These are phyloP conservation scores for Huiozyma naganishii DNA, from an alignment of 805 yeast species.

Conservation along the genomic window DNA sequence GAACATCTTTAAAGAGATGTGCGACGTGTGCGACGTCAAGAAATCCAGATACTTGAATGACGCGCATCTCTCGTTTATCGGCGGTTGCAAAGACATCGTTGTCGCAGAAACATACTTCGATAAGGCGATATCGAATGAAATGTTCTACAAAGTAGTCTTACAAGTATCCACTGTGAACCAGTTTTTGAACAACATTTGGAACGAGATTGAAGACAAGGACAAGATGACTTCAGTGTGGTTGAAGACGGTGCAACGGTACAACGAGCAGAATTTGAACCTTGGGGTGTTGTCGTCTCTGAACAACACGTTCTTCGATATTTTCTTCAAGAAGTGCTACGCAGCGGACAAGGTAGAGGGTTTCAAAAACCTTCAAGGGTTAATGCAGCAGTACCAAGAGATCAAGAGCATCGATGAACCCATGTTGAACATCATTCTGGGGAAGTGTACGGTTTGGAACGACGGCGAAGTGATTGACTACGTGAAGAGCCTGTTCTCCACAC, in stretches of 20 bases:
- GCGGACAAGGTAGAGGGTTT: constrained; percentile 42
- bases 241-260: constrained; percentile 40
- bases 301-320: constrained; percentile 51
- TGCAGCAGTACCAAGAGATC: constrained; percentile 35
- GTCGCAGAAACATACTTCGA: constrained; percentile 62
- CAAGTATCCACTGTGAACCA: constrained; percentile 61
- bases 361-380: constrained; percentile 39
- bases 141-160: constrained; percentile 57
- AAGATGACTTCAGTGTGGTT: constrained; percentile 49
- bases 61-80: constrained; percentile 65
- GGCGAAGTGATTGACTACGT: constrained; percentile 48
- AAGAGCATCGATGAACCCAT: constrained; percentile 61
- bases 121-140: constrained; percentile 51
- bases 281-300: constrained; percentile 61
- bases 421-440: constrained; percentile 57
- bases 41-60: constrained; percentile 41
- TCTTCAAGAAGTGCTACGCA: constrained; percentile 41
- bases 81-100: constrained; percentile 54
- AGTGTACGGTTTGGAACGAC: constrained; percentile 52
- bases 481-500: constrained; percentile 42
- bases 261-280: constrained; percentile 41
- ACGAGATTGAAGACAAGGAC: constrained; percentile 41
- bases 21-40: constrained; percentile 20
- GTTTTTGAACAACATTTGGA: constrained; percentile 48
- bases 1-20: constrained; percentile 44